These are phyloP conservation scores for Cytospora paraplurivora DNA, from an alignment of 2,329 filamentous ascomycete genomes.

Conservation along the genomic window DNA sequence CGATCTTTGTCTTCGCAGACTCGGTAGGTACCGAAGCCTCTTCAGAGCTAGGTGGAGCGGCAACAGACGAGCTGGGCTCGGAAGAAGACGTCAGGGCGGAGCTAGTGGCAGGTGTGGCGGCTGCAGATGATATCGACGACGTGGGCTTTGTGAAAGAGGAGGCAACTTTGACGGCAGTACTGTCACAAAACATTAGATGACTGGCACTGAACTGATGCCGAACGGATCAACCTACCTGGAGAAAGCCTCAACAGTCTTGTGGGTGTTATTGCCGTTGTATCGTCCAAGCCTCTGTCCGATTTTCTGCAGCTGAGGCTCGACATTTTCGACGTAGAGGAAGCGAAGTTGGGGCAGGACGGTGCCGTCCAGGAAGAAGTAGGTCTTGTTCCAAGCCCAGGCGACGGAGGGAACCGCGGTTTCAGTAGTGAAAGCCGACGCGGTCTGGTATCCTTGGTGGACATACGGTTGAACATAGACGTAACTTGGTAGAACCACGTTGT, in stretches of 20 bases:
- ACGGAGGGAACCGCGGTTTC: conserved; percentile 73
- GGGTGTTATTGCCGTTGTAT: conserved; percentile 56
- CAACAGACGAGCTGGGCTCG: conserved; percentile 30
- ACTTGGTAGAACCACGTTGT: conserved; percentile 72
- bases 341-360: conserved; percentile 81
- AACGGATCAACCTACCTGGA: conserved; percentile 26
- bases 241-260: conserved; percentile 41
- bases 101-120: conserved; percentile 32
- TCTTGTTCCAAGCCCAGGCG: conserved; percentile 69
- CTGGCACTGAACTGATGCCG: too few species aligned
- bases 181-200: conserved; percentile 26
- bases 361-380: conserved; percentile 70
- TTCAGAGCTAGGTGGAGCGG: conserved; percentile 29
- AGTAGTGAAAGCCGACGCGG: conserved; percentile 66
- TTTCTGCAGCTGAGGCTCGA: conserved; percentile 90
- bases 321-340: conserved; percentile 83
- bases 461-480: conserved; percentile 78
- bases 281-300: conserved; percentile 87
- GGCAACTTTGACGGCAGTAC: conserved; percentile 34
- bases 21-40: conserved; percentile 31
- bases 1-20: conserved; percentile 31
- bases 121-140: conserved; percentile 31
- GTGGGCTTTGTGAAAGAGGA: conserved; percentile 44
- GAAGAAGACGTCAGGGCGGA: conserved; percentile 16
- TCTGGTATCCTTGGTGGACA: conserved; percentile 66